Base-by-base conservation (phyloP, 257 asterid species). In the Ilex aquifolium region DNA sequence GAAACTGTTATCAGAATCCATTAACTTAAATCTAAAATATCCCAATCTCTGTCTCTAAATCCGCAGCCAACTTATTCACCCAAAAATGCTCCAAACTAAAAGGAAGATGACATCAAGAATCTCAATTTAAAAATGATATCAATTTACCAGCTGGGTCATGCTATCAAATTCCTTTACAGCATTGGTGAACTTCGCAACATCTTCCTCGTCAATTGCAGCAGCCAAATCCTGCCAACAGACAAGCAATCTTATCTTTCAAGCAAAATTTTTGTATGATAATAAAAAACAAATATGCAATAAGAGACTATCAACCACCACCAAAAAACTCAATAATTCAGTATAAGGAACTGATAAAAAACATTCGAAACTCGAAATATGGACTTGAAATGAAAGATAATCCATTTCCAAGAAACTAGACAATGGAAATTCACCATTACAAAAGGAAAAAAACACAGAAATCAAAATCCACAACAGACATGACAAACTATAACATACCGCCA, bases 401-500 rank as follows among this genome's bases (percentile, higher is more conserved):
- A 46, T 3, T 46, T 14, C 4, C 52, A 10, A 46, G 52, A 11
- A 46, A 46, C 52, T 46, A 46, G n/a, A 3, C 10, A 3, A 3
- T 46, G 13, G 52, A 4, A 10, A 46, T 14, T 46, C 52, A 46
- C 6, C n/a, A 10, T 46, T 14, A 46, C 4, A 46, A 14, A 11
- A 46, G 52, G 52, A 12, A 46, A 46, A 46, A 10, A 11, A 11
- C n/a, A 46, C 52, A 46, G 10, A 10, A 36, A 44, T 12, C 14
- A n/a, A 49, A 30, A 46, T 21, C 40, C 56, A 27, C 17, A 8
- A 48, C 58, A 57, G 58, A 58, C 21, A 49, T 3, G 1, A 69
- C 63, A 65, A 56, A 44, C 50, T 44, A 69, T 51, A 57, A 71
- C 83, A 57, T 77, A 83, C 86, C 80, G 72, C 69, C 32, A 83